These are phyloP conservation scores for Pyricularia grisea DNA, from an alignment of 2,329 filamentous ascomycete genomes.

Conservation along the genomic window DNA sequence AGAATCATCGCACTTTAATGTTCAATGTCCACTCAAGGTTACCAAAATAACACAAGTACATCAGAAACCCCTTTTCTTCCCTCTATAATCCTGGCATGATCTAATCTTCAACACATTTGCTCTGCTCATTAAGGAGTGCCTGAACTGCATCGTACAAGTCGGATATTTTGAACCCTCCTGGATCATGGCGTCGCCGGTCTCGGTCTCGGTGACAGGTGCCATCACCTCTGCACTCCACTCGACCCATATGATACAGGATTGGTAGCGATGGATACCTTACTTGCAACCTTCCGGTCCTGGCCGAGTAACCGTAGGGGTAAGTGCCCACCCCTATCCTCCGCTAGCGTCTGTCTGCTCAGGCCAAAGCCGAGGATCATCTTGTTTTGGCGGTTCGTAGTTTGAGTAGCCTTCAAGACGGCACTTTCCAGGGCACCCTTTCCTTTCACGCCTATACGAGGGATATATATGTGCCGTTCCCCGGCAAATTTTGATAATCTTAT, in stretches of 20 bases:
- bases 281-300: not conserved
- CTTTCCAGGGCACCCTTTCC: not conserved
- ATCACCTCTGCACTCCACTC: not conserved
- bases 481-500: not conserved
- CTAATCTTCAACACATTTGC: not conserved
- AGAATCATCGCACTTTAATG: not conserved
- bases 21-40: not conserved
- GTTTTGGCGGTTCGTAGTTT: not conserved
- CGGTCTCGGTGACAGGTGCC: not conserved
- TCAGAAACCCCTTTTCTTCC: not conserved
- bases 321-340: not conserved
- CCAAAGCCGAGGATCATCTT: not conserved
- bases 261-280: not conserved
- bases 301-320: not conserved
- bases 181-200: not conserved
- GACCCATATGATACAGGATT: not conserved
- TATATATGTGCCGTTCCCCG: not conserved
- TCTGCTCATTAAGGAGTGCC: not conserved
- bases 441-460: not conserved
- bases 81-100: not conserved
- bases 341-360: not conserved
- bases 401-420: not conserved
- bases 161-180: not conserved
- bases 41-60: not conserved
- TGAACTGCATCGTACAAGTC: not conserved